Evolutionary conservation across 805 yeast genomes (phyloP).

Genomic region (Myxozyma sirexii): DNA sequence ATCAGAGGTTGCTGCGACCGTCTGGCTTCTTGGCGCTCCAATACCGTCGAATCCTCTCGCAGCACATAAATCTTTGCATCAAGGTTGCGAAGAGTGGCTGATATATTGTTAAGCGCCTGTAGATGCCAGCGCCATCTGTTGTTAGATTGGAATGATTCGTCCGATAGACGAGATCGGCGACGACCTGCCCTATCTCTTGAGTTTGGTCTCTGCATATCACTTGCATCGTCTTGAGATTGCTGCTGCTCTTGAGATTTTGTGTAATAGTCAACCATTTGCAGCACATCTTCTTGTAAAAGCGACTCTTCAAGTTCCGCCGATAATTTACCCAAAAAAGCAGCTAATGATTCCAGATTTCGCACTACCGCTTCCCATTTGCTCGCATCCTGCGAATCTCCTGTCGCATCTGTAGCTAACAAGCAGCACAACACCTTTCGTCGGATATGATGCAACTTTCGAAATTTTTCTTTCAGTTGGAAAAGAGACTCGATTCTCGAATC

Average conservation of each 20-base stretch:
- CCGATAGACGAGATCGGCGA: not conserved
- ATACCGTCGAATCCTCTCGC: conserved; percentile 26
- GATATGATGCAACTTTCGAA: conserved; percentile 26
- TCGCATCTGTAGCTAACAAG: conserved; percentile 33
- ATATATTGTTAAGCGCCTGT: conserved; percentile 22
- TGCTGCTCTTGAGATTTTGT: conserved; percentile 9
- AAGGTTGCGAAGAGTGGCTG: conserved; percentile 28
- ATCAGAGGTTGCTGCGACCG: not conserved
- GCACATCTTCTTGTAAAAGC: conserved; percentile 10
- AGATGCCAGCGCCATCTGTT: conserved; percentile 25
- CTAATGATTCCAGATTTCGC: conserved; percentile 23
- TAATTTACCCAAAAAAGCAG: conserved; percentile 25
- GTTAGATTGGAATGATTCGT: not conserved
- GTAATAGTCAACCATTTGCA: conserved; percentile 15
- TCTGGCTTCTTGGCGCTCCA: conserved; percentile 18
- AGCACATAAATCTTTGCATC: conserved; percentile 32
- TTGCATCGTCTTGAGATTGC: not conserved
- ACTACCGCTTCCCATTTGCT: conserved; percentile 25
- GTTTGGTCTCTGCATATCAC: not conserved
- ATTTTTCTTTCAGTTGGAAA: conserved; percentile 23
- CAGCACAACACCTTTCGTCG: conserved; percentile 35
- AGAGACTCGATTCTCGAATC: conserved; percentile 4
- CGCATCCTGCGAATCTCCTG: conserved; percentile 27
- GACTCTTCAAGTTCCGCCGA: conserved; percentile 16
- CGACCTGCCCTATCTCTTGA: not conserved